Evolutionary conservation across 495 filamentous ascomycete genomes (phyloP), one percentile per base, ranked within the genome.

Genomic region (Chaetomium fimeti): DNA sequence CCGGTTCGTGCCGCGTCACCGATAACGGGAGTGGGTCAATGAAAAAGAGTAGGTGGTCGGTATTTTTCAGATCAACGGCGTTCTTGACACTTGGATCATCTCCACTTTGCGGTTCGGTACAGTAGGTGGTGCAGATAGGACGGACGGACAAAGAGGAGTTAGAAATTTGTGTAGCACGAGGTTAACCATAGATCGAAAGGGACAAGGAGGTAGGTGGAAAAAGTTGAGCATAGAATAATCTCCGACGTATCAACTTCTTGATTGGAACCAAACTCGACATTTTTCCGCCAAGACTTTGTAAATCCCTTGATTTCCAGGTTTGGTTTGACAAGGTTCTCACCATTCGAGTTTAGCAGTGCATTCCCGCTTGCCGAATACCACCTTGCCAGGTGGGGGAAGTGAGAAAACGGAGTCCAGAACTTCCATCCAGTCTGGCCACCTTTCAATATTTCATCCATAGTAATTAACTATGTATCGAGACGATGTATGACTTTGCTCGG

Each of bases 1-100:
- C 42, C 56, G 15, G 56, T 45, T 57, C n/a, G 55, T 29, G 40
- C 40, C 40, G 56, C 56, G 40, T 58, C 56, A 32, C 56, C 32
- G 40, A 58, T 45, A 27, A 24, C 1, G 47, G 36, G 28, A 24
- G 42, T 54, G 22, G 29, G 43, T n/a, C 45, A 15, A 36, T 38
- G 27, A 47, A 38, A 40, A 22, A 25, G 40, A 43, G 40, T 13
- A 9, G 38, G 29, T 3, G 7, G 29, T 32, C 4, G 5, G 40
- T 43, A 18, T 13, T 18, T 15, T 18, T 43, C 40, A 15, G 13
- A 57, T 57, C 55, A 32, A 13, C 32, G 8, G 32, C 27, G 32
- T 22, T 47, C 56, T 29, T 58, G 20, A 32, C 18, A 58, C 36
- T 47, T n/a, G 43, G 15, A 11, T 36, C 5, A 36, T 3, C 29